A percentile compares a stretch with the other conserved stretches of the same genome.
Evolutionary conservation across 164 flowering plant species (phyloP).

Genomic region (Chimonanthus praecox): DNA sequence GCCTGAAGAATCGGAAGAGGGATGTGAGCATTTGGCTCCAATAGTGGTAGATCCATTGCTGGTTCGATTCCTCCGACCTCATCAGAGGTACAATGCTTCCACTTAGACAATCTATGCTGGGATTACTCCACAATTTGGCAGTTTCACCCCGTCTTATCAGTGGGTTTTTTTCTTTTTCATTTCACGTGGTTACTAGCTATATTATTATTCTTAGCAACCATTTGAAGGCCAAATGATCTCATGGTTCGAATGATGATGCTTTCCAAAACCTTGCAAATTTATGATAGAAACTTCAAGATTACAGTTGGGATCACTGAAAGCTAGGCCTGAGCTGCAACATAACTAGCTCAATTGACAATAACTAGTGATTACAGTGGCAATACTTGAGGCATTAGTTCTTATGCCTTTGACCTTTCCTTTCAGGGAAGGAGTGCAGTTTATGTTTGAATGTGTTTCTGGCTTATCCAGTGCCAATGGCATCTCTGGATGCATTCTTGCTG

Average conservation of each 20-base stretch:
- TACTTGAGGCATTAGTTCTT: not conserved
- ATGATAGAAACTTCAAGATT: not conserved
- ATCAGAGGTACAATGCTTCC: conserved; percentile 64
- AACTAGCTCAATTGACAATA: not conserved
- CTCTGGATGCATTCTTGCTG: conserved; percentile 93
- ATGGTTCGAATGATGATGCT: not conserved
- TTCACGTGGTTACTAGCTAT: not conserved
- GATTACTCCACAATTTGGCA: not conserved
- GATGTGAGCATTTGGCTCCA: conserved; percentile 15
- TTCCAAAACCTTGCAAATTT: not conserved
- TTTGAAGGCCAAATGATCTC: not conserved
- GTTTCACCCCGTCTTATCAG: not conserved
- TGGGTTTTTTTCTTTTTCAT: too few species aligned
- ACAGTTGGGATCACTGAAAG: not conserved
- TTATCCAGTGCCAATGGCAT: conserved; percentile 38
- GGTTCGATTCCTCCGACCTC: conserved; percentile 89
- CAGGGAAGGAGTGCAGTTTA: conserved; percentile 99
- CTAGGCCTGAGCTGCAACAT: not conserved
- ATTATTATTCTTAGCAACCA: not conserved
- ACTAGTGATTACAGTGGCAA: not conserved
- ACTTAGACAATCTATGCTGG: not conserved
- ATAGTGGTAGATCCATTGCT: conserved; percentile 81
- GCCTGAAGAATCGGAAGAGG: conserved; percentile 53
- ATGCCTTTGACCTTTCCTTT: conserved; percentile 14
- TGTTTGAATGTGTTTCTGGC: conserved; percentile 95